Evolutionary conservation across 2,329 filamentous ascomycete genomes (phyloP), one percentile per base, ranked within the genome.

Genomic region (Colletotrichum sp.): DNA sequence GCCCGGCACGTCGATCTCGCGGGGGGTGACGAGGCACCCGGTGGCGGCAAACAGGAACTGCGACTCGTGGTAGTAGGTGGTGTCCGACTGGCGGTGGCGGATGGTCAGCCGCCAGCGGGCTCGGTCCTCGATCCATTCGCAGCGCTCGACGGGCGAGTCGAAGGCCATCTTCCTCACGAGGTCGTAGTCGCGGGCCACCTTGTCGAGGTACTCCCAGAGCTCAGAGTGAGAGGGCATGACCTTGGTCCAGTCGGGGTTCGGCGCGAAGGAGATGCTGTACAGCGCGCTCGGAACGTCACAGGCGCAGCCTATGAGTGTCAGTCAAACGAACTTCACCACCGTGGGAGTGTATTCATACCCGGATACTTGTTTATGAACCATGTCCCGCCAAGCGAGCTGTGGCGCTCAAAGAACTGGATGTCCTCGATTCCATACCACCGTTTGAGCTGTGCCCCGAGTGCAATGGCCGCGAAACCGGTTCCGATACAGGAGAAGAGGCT

Each of bases 251-350:
- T 90, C 84, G 0, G 89, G 89, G 76, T 93, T 93, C 1, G 90
- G 89, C n/a, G 87, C 86, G 80, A 92, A 94, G 2, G 89, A 90
- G 69, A 88, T 90, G 79, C 92, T 91, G 80, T 94, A 94, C n/a
- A 91, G 87, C 71, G 90, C 87, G 5, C 88, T 87, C 4, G 91
- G 91, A 2, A 93, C 87, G 63, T 92, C 90, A 79, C 90, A 92
- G 12, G 90, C 90, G 70, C 80, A 82, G 8, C 81, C 81, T 82
- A 28, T n/a, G 24, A 13, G 18, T 10, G 26, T n/a, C 12, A 39
- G 34, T 28, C 32, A 72, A 44, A 18, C 26, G n/a, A 18, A 6
- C 8, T 10, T 18, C 8, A 6, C 28, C 28, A 8, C 18, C 10
- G 59, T 63, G 24, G 21, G 9, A 52, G 24, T 9, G 24, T 13